Evolutionary conservation across 164 flowering plant genomes (phyloP).

Genomic region (Platanus orientalis): DNA sequence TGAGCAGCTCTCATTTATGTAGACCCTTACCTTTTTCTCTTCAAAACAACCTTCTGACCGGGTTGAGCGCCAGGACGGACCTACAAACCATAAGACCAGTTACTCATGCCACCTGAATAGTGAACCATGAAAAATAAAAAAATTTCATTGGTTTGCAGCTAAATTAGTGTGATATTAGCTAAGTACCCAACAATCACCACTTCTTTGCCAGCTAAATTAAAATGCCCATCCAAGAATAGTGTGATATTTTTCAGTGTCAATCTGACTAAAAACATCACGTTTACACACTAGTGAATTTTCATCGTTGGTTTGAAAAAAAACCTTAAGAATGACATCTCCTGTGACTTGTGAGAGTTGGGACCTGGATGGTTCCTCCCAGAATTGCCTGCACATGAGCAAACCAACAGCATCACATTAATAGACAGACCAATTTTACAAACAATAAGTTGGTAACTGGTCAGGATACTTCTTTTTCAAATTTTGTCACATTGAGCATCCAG

Average conservation of each 20-base stretch:
- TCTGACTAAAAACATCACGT: too few species aligned
- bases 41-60: conserved; percentile 91
- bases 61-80: conserved; percentile 93
- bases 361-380: conserved; percentile 72
- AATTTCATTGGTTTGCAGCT: too few species aligned
- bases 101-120: background rate
- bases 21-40: conserved; percentile 69
- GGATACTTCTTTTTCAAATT: too few species aligned
- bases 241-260: too few species aligned
- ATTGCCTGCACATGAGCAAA: conserved; percentile 49
- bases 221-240: too few species aligned
- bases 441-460: too few species aligned
- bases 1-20: too few species aligned
- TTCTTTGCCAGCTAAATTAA: too few species aligned
- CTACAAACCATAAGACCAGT: conserved; percentile 34
- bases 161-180: too few species aligned
- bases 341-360: conserved; percentile 79
- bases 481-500: too few species aligned
- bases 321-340: conserved; percentile 78
- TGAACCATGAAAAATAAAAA: background rate
- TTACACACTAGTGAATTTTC: too few species aligned
- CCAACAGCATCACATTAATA: background rate
- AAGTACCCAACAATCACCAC: too few species aligned
- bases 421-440: background rate
- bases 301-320: conserved; percentile 1